phyloP scores from a whole-genome alignment of 495 filamentous ascomycete genomes.

The Talaromyces ruber region DNA sequence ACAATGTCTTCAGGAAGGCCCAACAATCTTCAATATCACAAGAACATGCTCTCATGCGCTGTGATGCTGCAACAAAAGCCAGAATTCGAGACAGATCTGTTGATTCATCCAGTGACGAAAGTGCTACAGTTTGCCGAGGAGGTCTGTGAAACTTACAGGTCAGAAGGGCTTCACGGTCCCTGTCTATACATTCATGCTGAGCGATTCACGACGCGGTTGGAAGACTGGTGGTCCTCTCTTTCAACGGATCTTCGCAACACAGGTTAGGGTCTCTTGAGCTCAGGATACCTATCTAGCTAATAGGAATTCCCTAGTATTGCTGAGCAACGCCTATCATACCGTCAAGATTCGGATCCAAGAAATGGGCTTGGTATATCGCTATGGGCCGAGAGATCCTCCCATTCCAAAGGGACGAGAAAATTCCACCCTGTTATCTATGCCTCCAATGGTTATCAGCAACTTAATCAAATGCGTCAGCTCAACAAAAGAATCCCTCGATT shows the following conservation, averaged over 20 bases:
- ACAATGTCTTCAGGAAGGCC: slow-evolving; percentile 8
- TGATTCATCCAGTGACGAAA: slow-evolving; percentile 8
- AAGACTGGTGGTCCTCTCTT: slow-evolving; percentile 12
- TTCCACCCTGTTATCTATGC: slow-evolving; percentile 4
- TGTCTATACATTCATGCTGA: slow-evolving; percentile 10
- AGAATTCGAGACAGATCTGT: slow-evolving; percentile 9
- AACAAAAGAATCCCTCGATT: slow-evolving; percentile 5
- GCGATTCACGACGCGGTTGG: slow-evolving; percentile 10
- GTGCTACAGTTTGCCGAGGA: slow-evolving; percentile 8
- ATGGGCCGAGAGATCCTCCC: slow-evolving; percentile 10
- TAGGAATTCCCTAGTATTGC: background rate
- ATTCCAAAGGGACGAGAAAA: slow-evolving; percentile 5
- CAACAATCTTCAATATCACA: slow-evolving; percentile 9
- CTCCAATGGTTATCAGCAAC: slow-evolving; percentile 8
- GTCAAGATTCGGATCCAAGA: slow-evolving; percentile 11
- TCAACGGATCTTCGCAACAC: slow-evolving; percentile 8
- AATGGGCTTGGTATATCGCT: slow-evolving; percentile 14
- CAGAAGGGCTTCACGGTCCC: slow-evolving; percentile 1
- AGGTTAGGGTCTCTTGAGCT: background rate
- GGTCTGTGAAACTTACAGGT: slow-evolving; percentile 7
- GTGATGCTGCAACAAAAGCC: slow-evolving; percentile 8
- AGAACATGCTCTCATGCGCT: slow-evolving; percentile 9
- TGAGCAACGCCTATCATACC: slow-evolving; percentile 8
- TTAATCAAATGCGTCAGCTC: background rate
- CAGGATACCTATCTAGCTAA: background rate